Percentiles rank a stretch among this genome's conserved stretches.
These are phyloP conservation scores for Amanita rubescens DNA, from an alignment of 768 basidiomycete species.

Conservation along the genomic window DNA sequence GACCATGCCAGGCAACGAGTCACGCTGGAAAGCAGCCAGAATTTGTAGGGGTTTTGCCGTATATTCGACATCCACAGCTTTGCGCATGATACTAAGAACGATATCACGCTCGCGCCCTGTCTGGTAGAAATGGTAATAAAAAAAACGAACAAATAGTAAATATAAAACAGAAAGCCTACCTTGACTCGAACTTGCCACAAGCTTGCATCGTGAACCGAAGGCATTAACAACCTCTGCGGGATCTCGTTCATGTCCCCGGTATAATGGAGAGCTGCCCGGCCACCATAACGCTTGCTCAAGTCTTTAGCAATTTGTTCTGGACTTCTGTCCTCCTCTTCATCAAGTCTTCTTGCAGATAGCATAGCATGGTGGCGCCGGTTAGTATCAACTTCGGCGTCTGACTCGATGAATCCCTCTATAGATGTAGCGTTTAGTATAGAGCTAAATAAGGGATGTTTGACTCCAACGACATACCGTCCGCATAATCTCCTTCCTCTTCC, in stretches of 20 bases:
- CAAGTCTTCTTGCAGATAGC: constrained; percentile 58
- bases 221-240: constrained; percentile 92
- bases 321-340: constrained; percentile 70
- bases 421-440: constrained; percentile 8
- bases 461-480: constrained; percentile 31
- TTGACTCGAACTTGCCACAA: constrained; percentile 95
- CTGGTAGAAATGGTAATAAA: constrained; percentile 29
- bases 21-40: constrained; percentile 90
- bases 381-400: constrained; percentile 64
- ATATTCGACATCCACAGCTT: constrained; percentile 80
- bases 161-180: constrained; percentile 45
- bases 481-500: constrained; percentile 73
- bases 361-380: constrained; percentile 58
- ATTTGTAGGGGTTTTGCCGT: constrained; percentile 76
- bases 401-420: constrained; percentile 67
- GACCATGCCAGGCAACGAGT: constrained; percentile 91
- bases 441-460: constrained; percentile 1
- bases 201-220: constrained; percentile 90
- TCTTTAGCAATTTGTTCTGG: constrained; percentile 80
- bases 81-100: constrained; percentile 91
- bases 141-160: background rate
- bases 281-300: constrained; percentile 68
- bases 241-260: constrained; percentile 91
- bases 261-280: constrained; percentile 62
- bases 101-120: constrained; percentile 89